Evolutionary conservation across 306 rosid species (phyloP), one percentile per base, ranked within the genome.

Genomic region (Lagenaria siceraria): DNA sequence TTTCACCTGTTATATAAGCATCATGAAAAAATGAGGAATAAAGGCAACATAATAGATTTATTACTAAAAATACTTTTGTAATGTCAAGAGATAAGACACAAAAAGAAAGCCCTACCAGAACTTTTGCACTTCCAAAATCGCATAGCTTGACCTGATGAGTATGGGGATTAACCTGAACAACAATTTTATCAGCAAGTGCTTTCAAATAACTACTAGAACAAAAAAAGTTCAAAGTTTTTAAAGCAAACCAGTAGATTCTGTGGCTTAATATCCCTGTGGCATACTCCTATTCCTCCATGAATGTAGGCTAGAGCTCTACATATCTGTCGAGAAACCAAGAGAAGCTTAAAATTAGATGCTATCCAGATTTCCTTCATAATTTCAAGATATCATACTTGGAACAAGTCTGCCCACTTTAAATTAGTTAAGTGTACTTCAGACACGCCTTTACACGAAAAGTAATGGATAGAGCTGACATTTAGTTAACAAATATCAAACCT

Each of bases 121-220:
- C 92, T 90, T 90, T 90, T 40, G 96, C 92, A 85, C 96, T 90
- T 82, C 96, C 92, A 84, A 90, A 90, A 78, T 90, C 92, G 27
- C 91, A 87, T 42, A 87, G 81, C 82, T 87, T 87, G 76, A 87
- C 88, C 62, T 87, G 88, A 78, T 88, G 96, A 48, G 96, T 88
- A 71, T 90, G 89, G 22, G 89, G 92, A 83, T 90, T 90, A 59
- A 88, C 96, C 96, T 83, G 83, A 78, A 80, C 55, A 84, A 69
- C 77, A 75, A 29, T 17, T 43, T 25, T 21, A 78, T 72, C 49
- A 19, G 59, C 61, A 40, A 76, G 75, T 10, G 43, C 25, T 53
- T 21, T 5, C 33, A 78, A 49, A 72, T 31, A 63, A 60, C 43
- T 53, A 54, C 22, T 21, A 49, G 51, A 69, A 62, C 6, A 29